Conservation (phyloP, 805 yeast species). For the Metschnikowia colocasiae region DNA sequence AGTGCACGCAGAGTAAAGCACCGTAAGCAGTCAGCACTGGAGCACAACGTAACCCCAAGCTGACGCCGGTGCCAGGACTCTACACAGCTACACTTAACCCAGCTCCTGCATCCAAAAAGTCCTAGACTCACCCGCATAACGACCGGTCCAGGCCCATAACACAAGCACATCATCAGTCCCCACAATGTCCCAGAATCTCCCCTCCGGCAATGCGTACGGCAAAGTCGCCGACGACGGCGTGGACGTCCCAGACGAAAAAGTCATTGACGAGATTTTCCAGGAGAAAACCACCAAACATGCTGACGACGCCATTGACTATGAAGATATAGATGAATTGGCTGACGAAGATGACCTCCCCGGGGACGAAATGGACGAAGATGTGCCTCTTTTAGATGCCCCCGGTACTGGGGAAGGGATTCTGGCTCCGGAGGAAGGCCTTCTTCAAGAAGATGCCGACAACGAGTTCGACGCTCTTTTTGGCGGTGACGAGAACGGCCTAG, state of each 20-base stretch:
- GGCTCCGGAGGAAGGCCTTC: constrained; percentile 19
- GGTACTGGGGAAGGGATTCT: background rate
- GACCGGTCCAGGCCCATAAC: no score
- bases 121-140: background rate
- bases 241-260: constrained; percentile 36
- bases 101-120: background rate
- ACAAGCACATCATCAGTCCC: background rate
- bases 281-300: constrained; percentile 59
- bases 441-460: constrained; percentile 35
- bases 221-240: constrained; percentile 10
- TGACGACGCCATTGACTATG: constrained; percentile 90
- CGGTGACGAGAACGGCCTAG: constrained; percentile 24
- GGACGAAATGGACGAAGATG: constrained; percentile 1
- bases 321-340: constrained; percentile 91
- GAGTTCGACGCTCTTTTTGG: constrained; percentile 41
- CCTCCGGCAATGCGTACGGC: background rate
- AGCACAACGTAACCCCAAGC: background rate
- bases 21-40: background rate
- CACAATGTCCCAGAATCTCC: background rate
- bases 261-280: constrained; percentile 36
- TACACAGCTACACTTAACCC: background rate
- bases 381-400: background rate
- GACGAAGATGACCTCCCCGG: constrained; percentile 60
- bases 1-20: background rate
- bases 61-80: background rate